Conservation (phyloP, 1,284 basidiomycete genomes). For the Bondarzewia mesenterica region DNA sequence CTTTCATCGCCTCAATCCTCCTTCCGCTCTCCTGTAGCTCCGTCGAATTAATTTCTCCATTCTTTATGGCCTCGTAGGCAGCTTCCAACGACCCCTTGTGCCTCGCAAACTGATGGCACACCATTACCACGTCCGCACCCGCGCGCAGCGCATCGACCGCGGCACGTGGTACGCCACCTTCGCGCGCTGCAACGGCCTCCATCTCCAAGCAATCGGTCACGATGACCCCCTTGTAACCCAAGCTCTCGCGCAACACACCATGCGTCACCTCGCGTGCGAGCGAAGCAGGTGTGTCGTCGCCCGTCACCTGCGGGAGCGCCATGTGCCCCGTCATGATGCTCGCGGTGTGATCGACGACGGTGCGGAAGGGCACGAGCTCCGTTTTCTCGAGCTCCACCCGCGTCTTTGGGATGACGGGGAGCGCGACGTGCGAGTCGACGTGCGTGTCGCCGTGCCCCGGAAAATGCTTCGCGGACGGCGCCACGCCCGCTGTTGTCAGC, state of each 20-base stretch:
- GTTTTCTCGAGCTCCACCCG: constrained; percentile 29
- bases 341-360: constrained; percentile 31
- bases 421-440: constrained; percentile 60
- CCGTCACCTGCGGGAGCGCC: constrained; percentile 50
- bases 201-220: constrained; percentile 68
- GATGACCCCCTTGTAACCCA: constrained; percentile 47
- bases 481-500: constrained; percentile 39
- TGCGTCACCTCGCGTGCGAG: constrained; percentile 45
- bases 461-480: constrained; percentile 61
- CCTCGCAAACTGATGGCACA: constrained; percentile 50
- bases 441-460: constrained; percentile 69
- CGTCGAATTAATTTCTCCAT: constrained; percentile 31
- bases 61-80: constrained; percentile 39
- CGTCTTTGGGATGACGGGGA: constrained; percentile 51
- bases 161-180: constrained; percentile 43
- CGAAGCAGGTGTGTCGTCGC: constrained; percentile 46
- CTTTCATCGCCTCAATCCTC: constrained; percentile 43
- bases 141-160: constrained; percentile 48
- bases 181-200: constrained; percentile 49
- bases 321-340: constrained; percentile 69
- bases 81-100: constrained; percentile 46
- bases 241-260: constrained; percentile 37
- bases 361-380: constrained; percentile 53
- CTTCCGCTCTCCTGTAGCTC: constrained; percentile 32
- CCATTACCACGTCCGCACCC: constrained; percentile 63